These are phyloP conservation scores for Populus tomentosa DNA, from an alignment of 441 rosid species.

Conservation along the genomic window DNA sequence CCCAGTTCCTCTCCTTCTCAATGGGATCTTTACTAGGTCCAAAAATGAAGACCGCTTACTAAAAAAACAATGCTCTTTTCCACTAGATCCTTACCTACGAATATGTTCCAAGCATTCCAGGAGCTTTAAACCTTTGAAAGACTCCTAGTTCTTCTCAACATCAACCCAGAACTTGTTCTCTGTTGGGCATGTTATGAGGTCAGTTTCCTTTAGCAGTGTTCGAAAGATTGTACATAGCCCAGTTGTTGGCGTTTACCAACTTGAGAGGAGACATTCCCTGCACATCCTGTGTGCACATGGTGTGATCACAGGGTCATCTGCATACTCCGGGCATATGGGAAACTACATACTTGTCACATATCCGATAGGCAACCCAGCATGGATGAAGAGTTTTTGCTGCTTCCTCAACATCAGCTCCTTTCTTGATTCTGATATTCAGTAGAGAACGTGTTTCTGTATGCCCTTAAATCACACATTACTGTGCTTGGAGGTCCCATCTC, in stretches of 20 bases:
- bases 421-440: slow-evolving; percentile 61
- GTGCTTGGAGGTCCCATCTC: slow-evolving; percentile 65
- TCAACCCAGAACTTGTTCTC: slow-evolving; percentile 55
- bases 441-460: slow-evolving; percentile 12
- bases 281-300: slow-evolving; percentile 76
- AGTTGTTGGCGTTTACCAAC: slow-evolving; percentile 47
- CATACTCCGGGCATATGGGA: slow-evolving; percentile 64
- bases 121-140: slow-evolving; percentile 55
- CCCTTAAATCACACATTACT: slow-evolving; percentile 15
- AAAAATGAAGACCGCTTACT: slow-evolving; percentile 77
- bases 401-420: slow-evolving; percentile 41
- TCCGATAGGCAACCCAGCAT: slow-evolving; percentile 9
- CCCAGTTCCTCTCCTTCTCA: slow-evolving; percentile 40
- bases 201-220: slow-evolving; percentile 37
- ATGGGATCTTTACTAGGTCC: slow-evolving; percentile 59
- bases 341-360: slow-evolving; percentile 59
- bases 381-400: slow-evolving; percentile 25
- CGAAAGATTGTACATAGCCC: slow-evolving; percentile 62
- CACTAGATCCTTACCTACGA: slow-evolving; percentile 30
- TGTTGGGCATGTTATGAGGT: slow-evolving; percentile 58
- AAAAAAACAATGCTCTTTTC: slow-evolving; percentile 60
- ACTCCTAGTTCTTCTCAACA: slow-evolving; percentile 57
- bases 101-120: slow-evolving; percentile 46
- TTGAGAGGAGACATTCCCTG: slow-evolving; percentile 54
- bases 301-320: slow-evolving; percentile 76